phyloP scores from a whole-genome alignment of 2,329 filamentous ascomycete genomes.

The Diplodia sapinea region DNA sequence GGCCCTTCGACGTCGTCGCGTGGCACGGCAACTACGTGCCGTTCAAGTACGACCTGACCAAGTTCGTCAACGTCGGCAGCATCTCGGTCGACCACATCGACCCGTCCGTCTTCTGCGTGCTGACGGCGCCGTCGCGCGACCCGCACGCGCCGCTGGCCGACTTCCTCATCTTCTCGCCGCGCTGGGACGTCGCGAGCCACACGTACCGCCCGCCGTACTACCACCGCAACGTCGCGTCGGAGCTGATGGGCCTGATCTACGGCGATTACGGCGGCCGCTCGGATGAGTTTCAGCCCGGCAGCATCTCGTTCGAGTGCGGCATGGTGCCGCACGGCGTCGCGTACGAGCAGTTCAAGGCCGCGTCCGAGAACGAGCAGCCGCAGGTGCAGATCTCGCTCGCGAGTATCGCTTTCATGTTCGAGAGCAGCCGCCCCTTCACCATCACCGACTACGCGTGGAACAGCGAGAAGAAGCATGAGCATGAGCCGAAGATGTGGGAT shows the following conservation, averaged over 20 bases:
- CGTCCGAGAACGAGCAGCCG: slow-evolving; percentile 56
- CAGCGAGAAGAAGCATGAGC: slow-evolving; percentile 55
- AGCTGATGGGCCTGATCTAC: slow-evolving; percentile 69
- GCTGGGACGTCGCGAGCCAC: slow-evolving; percentile 66
- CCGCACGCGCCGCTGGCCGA: slow-evolving; percentile 65
- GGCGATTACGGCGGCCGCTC: slow-evolving; percentile 60
- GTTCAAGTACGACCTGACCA: slow-evolving; percentile 80
- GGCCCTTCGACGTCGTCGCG: slow-evolving; percentile 78
- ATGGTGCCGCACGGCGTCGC: slow-evolving; percentile 71
- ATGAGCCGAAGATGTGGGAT: slow-evolving; percentile 58
- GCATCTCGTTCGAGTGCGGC: slow-evolving; percentile 70
- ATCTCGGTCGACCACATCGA: slow-evolving; percentile 80
- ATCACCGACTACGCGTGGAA: slow-evolving; percentile 47
- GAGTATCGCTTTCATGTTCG: slow-evolving; percentile 70
- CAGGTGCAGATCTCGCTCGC: slow-evolving; percentile 52
- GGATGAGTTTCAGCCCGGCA: slow-evolving; percentile 65
- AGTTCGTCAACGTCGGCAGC: slow-evolving; percentile 75
- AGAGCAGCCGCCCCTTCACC: slow-evolving; percentile 52
- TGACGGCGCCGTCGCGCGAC: slow-evolving; percentile 63
- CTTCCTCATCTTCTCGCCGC: slow-evolving; percentile 69
- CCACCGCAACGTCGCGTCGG: slow-evolving; percentile 69
- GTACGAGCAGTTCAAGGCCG: slow-evolving; percentile 62
- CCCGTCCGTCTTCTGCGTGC: slow-evolving; percentile 75
- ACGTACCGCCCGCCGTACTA: slow-evolving; percentile 69
- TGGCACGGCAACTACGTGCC: slow-evolving; percentile 80